Conservation (phyloP, 2,329 filamentous ascomycete genomes). For the Pseudopyrenochaeta lycopersici region DNA sequence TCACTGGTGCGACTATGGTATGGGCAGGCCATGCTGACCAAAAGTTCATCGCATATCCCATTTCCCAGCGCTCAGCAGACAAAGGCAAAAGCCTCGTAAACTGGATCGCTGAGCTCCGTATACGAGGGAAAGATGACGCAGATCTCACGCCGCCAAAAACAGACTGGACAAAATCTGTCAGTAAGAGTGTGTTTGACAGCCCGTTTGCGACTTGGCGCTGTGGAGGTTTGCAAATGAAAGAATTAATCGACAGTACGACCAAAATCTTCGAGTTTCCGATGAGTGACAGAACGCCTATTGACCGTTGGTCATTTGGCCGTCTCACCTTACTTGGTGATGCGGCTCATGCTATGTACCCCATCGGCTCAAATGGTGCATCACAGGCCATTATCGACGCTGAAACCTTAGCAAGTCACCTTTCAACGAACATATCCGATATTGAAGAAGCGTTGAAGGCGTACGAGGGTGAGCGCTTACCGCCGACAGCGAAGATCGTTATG, state of each 20-base stretch:
- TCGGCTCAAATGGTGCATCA: slow-evolving; percentile 55
- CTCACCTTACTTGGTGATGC: slow-evolving; percentile 54
- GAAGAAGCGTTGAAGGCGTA: slow-evolving; percentile 49
- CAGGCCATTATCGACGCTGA: slow-evolving; percentile 58
- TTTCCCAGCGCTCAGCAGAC: slow-evolving; percentile 48
- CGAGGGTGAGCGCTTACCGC: slow-evolving; percentile 51
- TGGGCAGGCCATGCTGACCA: slow-evolving; percentile 59
- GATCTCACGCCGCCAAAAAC: slow-evolving; percentile 56
- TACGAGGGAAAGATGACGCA: slow-evolving; percentile 52
- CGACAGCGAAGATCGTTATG: slow-evolving; percentile 57
- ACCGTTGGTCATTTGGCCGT: slow-evolving; percentile 48
- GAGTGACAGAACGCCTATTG: slow-evolving; percentile 56
- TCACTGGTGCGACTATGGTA: slow-evolving; percentile 56
- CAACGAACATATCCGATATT: slow-evolving; percentile 34
- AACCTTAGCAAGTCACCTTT: slow-evolving; percentile 46
- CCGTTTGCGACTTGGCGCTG: slow-evolving; percentile 55
- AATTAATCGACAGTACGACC: slow-evolving; percentile 54
- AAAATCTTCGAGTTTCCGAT: slow-evolving; percentile 59
- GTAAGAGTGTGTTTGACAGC: slow-evolving; percentile 51
- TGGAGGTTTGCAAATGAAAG: slow-evolving; percentile 54
- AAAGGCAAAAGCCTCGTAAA: slow-evolving; percentile 54
- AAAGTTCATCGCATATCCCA: slow-evolving; percentile 60
- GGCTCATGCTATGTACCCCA: slow-evolving; percentile 55
- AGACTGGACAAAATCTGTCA: slow-evolving; percentile 56
- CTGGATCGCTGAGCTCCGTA: slow-evolving; percentile 58